phyloP scores from a whole-genome alignment of 2,329 filamentous ascomycete genomes.

The Coleophoma crateriformis region DNA sequence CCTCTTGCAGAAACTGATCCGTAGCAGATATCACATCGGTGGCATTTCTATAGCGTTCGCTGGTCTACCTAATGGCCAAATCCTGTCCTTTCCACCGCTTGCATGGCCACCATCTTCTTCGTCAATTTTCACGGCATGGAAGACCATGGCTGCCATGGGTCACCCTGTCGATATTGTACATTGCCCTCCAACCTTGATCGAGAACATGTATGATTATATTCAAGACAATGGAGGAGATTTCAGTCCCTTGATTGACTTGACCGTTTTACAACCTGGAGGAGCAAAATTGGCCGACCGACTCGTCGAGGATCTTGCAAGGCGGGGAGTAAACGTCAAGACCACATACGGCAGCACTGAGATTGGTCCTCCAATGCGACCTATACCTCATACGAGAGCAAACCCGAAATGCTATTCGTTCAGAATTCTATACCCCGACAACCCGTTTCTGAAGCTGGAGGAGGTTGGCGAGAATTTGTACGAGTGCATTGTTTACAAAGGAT shows the following conservation, averaged over 20 bases:
- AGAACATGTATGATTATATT: conserved; percentile 25
- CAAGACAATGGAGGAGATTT: conserved; percentile 19
- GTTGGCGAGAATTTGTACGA: conserved; percentile 24
- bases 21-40: conserved; percentile 22
- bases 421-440: conserved; percentile 21
- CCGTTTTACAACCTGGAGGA: conserved; percentile 26
- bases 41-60: conserved; percentile 25
- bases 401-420: conserved; percentile 23
- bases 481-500: conserved; percentile 25
- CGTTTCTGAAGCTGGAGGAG: conserved; percentile 22
- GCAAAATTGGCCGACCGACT: conserved; percentile 21
- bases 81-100: conserved; percentile 25
- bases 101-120: conserved; percentile 23
- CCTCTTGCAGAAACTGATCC: too few species aligned
- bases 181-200: conserved; percentile 25
- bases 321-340: conserved; percentile 27
- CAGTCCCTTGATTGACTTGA: conserved; percentile 19
- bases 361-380: conserved; percentile 24
- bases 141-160: conserved; percentile 18
- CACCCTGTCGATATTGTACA: conserved; percentile 24
- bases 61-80: conserved; percentile 24
- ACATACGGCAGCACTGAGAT: conserved; percentile 28
- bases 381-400: conserved; percentile 21
- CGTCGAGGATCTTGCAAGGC: conserved; percentile 15
- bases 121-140: conserved; percentile 19